Evolutionary conservation across 2,329 filamentous ascomycete genomes (phyloP), one percentile per base, ranked within the genome.

Genomic region (Colletotrichum gigasporum): DNA sequence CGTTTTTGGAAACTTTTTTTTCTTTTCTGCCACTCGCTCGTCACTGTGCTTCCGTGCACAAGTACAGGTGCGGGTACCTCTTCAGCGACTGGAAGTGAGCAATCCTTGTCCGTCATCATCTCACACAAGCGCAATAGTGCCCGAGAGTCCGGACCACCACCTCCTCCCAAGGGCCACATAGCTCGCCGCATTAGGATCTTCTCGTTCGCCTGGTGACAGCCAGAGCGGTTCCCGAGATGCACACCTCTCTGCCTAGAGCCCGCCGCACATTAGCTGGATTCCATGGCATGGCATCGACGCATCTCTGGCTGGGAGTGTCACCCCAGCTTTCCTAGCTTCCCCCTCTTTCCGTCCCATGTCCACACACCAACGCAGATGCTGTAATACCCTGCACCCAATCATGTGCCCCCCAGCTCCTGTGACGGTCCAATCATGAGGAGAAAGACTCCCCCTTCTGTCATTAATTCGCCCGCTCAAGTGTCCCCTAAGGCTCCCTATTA

Each of bases 301-400:
- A 52, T 56, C 8, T 55, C 35, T 52, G n/a, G n/a, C 39, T 45
- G 60, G 35, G 61, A 47, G 24, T 53, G 55, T 39, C 55, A 64
- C 55, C 54, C 54, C 60, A 63, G 47, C 55, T 60, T 60, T 22
- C 18, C 30, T 20, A 22, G 12, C 50, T 32, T 24, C 16, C 41
- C 35, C 28, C 45, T 61, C 48, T 35, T 18, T 48, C 56, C 56
- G 35, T 64, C 41, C 41, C 61, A 55, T 62, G 48, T 20, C 20
- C 11, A 22, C 44, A 61, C 55, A 45, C 53, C 41, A 18, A 42
- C 20, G 34, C n/a, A 18, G 28, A 44, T 44, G 56, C 35, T 48
- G 61, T 64, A 24, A 24, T 42, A 45, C 56, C 35, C 34, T 48
- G 56, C 35, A 55, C 16, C 62, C 56, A 62, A 65, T 55, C 62